Evolutionary conservation across 129 eudicot genomes (phyloP).

Genomic region (Solidago caesia): DNA sequence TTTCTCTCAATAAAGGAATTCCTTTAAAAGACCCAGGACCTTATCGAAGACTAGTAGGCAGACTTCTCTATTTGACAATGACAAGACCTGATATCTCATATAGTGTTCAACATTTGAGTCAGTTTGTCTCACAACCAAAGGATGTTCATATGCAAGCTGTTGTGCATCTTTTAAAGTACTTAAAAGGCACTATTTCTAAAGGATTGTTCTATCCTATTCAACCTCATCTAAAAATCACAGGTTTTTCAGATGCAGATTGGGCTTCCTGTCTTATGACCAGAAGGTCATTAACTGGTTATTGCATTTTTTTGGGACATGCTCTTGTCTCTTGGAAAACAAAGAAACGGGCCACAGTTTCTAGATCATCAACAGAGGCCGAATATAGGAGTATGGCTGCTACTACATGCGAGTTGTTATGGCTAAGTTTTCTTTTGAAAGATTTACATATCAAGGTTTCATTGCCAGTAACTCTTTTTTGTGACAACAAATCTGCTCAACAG

Average conservation of each 20-base stretch:
- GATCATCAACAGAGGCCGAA: not conserved
- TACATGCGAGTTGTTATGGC: not conserved
- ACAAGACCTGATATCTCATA: slow-evolving; percentile 8
- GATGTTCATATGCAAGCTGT: slow-evolving; percentile 12
- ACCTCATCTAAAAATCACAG: not conserved
- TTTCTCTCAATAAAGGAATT: not conserved
- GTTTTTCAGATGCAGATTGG: not conserved
- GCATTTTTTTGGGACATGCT: not conserved
- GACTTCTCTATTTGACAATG: not conserved
- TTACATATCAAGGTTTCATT: not conserved
- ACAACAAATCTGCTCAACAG: not conserved
- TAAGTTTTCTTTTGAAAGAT: not conserved
- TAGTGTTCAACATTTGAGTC: slow-evolving; percentile 8
- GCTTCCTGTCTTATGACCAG: not conserved
- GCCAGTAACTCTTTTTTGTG: not conserved
- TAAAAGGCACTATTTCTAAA: not conserved
- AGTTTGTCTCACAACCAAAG: not conserved
- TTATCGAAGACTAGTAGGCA: not conserved
- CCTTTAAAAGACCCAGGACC: not conserved
- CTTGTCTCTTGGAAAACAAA: not conserved
- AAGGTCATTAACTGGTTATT: not conserved
- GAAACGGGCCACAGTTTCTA: not conserved
- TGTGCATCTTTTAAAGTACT: not conserved
- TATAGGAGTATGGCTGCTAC: not conserved
- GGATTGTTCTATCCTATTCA: not conserved